Evolutionary conservation across 2,329 filamentous ascomycete genomes (phyloP).

Genomic region (Alternaria atra): DNA sequence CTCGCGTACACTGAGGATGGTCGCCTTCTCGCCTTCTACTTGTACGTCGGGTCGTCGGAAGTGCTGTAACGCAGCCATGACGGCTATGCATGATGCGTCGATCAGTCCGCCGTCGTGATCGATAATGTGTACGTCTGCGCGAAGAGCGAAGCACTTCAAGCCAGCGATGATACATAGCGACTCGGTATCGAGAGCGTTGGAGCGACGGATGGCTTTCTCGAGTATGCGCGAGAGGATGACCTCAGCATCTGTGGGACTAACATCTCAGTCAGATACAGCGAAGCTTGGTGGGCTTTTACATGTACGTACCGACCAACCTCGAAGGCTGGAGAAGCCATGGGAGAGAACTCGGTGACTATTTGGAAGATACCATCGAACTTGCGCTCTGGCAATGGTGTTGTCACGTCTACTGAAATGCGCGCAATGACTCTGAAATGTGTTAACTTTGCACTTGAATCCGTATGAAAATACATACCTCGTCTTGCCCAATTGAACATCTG

Average conservation of each 20-base stretch:
- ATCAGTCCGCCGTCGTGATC: conserved; percentile 90
- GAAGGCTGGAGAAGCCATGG: conserved; percentile 90
- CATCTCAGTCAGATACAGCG: conserved; percentile 30
- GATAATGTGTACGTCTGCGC: conserved; percentile 90
- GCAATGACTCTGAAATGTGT: conserved; percentile 72
- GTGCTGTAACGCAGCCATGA: conserved; percentile 88
- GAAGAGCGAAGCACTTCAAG: conserved; percentile 88
- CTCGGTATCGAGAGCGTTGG: conserved; percentile 91
- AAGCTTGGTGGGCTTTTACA: not conserved
- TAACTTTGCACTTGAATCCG: conserved; percentile 17
- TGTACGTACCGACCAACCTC: conserved; percentile 75
- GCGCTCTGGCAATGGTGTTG: conserved; percentile 83
- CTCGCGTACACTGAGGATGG: conserved; percentile 83
- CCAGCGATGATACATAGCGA: conserved; percentile 93
- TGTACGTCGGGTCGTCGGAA: conserved; percentile 90
- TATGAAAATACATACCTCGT: conserved; percentile 70
- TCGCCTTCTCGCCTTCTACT: conserved; percentile 84
- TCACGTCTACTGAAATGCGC: conserved; percentile 87
- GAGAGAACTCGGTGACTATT: conserved; percentile 88
- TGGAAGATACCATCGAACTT: conserved; percentile 96
- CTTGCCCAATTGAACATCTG: conserved; percentile 86
- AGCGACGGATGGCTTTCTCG: conserved; percentile 93
- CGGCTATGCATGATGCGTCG: conserved; percentile 84
- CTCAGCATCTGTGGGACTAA: conserved; percentile 81
- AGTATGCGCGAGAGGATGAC: conserved; percentile 85